Evolutionary conservation across 2,329 filamentous ascomycete species (phyloP), one percentile per base, ranked within the genome.

Genomic region (Aureobasidium pullulans): DNA sequence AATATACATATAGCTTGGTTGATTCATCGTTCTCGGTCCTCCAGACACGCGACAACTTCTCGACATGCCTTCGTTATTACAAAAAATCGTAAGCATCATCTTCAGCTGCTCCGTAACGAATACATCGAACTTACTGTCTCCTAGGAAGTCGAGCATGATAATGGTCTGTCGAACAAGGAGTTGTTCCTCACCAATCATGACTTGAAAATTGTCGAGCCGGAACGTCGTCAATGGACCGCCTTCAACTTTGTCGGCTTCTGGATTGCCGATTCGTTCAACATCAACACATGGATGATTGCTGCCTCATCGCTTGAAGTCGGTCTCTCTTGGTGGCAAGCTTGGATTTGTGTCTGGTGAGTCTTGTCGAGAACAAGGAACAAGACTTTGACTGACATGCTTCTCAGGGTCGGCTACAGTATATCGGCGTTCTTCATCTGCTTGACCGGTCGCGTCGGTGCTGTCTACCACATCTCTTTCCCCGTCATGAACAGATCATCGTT

Each of bases 381-480:
- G 8, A n/a, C 28, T n/a, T 31, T 44, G 15, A 15, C 52, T 56
- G 16, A 57, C 31, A 32, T 77, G 77, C 46, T 9, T 7, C 8
- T 4, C 16, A 57, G 52, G 53, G 72, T 96, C 31, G 91, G 92
- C 58, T 96, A 96, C 70, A 79, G 84, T 40, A 85, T 96, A 64
- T 84, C 90, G 0, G 89, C 80, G 34, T 76, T 76, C 69, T 95
- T 96, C 73, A 81, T 95, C 64, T 87, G 84, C 67, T 63, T 86
- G 64, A 95, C 89, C 6, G 90, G 89, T 64, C 85, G 90, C 50
- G 92, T 96, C 52, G 92, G 91, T 61, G 89, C 91, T 8, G 84
- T 82, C 19, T 96, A 96, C 71, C 90, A 96, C 71, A 89, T 96
- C 64, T 88, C 89, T 1, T 96, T 96, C 70, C 90, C 92, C 0